These are phyloP conservation scores for Tulasnella sp. DNA, from an alignment of 768 basidiomycete species.

Conservation along the genomic window DNA sequence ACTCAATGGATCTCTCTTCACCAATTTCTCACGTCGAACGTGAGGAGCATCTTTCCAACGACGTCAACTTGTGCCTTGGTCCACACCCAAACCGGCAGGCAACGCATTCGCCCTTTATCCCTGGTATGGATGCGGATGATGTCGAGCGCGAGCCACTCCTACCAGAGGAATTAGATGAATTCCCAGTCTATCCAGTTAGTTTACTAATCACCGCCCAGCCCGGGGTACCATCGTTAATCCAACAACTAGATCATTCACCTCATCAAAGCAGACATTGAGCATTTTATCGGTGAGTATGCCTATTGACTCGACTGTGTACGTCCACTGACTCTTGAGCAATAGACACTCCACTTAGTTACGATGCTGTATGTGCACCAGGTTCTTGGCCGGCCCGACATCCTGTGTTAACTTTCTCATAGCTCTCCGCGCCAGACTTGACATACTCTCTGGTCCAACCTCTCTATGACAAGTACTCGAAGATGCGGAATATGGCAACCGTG, in stretches of 20 bases:
- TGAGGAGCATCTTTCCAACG: too few relatives aligned
- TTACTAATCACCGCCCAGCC: not conserved
- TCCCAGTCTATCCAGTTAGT: constrained; percentile 17
- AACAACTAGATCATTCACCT: constrained; percentile 12
- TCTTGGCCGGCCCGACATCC: constrained; percentile 1
- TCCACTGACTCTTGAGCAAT: not conserved
- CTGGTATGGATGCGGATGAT: not conserved
- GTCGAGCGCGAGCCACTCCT: constrained; percentile 3
- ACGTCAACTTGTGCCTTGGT: not conserved
- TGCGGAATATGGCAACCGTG: constrained; percentile 74
- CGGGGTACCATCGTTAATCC: not conserved
- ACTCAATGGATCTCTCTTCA: too few relatives aligned
- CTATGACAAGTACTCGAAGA: constrained; percentile 66
- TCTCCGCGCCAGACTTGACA: constrained; percentile 75
- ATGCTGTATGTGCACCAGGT: constrained; percentile 43
- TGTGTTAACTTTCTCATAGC: constrained; percentile 29
- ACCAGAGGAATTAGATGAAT: constrained; percentile 1
- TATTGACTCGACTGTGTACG: not conserved
- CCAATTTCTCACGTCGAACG: constrained; percentile 3
- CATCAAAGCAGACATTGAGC: constrained; percentile 12
- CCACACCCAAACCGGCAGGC: constrained; percentile 5
- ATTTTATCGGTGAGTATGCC: constrained; percentile 27
- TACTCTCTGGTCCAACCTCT: constrained; percentile 80
- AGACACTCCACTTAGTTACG: constrained; percentile 78
- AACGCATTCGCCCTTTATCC: too few relatives aligned